Evolutionary conservation across 192 early-diverging fungal genomes (phyloP), one percentile per base, ranked within the genome.

Genomic region (Obelidium mucronatum): DNA sequence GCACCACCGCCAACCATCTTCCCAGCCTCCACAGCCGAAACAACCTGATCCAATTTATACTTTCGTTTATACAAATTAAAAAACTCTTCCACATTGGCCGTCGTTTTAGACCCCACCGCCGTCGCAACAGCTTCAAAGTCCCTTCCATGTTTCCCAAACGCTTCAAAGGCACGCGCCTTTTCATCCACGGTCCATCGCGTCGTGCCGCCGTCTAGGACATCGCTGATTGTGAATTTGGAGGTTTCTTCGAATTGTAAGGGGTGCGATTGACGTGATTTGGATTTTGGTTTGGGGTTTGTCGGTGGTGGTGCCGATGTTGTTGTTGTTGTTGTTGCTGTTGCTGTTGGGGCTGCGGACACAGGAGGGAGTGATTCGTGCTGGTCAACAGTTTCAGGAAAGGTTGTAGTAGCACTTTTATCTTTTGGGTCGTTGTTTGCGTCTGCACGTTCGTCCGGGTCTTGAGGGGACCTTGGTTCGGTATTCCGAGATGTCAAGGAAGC

Each of bases 1-100:
- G 51, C 75, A 26, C 61, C 67, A 24, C 3, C 56, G n/a, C 40
- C 35, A 30, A 35, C 67, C 22, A 5, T 31, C 33, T 39, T 63
- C 15, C 69, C 48, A 24, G 72, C 39, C 60, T 74, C 72, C 30
- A 40, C 59, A 33, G 42, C 42, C 24, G 64, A 72, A 8, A 30
- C 58, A 61, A 59, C 34, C 1, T 44, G 51, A 48, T 81, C 68
- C 39, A 67, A 58, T 36, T 79, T 77, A 30, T 75, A 42, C 73
- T 90, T 92, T 1, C 91, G 90, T 37, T 90, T 90, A 77, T 92
- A 91, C 65, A 92, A 89, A 77, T 90, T 85, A 73, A 90, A 94
- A 74, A 92, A 93, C 56, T 93, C 92, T 40, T 88, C 84, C 67
- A 93, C 94, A 75, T 95, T 91, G 34, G 88, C 89, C 61, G 85